These are phyloP conservation scores for Biscogniauxia mediterranea DNA, from an alignment of 2,329 filamentous ascomycete species.

Conservation along the genomic window DNA sequence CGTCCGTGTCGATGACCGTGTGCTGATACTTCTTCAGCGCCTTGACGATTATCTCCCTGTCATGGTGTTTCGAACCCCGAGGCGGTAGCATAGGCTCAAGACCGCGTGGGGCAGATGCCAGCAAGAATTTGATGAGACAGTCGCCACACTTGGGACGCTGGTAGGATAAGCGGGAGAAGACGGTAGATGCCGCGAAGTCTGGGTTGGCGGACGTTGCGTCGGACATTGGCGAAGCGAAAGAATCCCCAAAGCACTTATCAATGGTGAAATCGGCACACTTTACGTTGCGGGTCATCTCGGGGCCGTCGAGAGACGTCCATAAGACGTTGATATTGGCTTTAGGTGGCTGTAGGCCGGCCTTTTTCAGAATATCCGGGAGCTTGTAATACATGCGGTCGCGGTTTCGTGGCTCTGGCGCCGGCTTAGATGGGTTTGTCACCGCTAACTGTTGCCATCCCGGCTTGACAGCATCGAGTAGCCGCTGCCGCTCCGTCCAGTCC, in stretches of 20 bases:
- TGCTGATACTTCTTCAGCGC: constrained; percentile 42
- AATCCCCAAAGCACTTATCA: constrained; percentile 41
- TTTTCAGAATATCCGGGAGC: constrained; percentile 33
- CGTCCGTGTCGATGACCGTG: constrained; percentile 39
- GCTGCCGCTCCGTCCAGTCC: constrained; percentile 38
- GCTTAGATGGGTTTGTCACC: constrained; percentile 27
- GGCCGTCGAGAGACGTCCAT: constrained; percentile 43
- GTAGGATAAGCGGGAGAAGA: constrained; percentile 38
- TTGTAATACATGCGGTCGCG: constrained; percentile 40
- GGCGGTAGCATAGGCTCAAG: constrained; percentile 38
- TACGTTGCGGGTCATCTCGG: constrained; percentile 37
- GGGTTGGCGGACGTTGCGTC: constrained; percentile 35
- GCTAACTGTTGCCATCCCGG: constrained; percentile 31
- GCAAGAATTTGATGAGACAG: constrained; percentile 40
- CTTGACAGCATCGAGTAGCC: constrained; percentile 35
- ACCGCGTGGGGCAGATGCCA: constrained; percentile 35
- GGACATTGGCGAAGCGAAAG: constrained; percentile 36
- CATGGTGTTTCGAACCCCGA: constrained; percentile 27
- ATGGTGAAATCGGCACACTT: constrained; percentile 41
- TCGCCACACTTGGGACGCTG: constrained; percentile 41
- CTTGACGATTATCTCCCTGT: constrained; percentile 15
- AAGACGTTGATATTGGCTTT: constrained; percentile 39
- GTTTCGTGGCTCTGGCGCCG: constrained; percentile 29
- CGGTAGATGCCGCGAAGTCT: constrained; percentile 37
- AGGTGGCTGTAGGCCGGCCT: constrained; percentile 39